Evolutionary conservation across 2,329 filamentous ascomycete species (phyloP), one percentile per base, ranked within the genome.

Genomic region (Zasmidium angulare): DNA sequence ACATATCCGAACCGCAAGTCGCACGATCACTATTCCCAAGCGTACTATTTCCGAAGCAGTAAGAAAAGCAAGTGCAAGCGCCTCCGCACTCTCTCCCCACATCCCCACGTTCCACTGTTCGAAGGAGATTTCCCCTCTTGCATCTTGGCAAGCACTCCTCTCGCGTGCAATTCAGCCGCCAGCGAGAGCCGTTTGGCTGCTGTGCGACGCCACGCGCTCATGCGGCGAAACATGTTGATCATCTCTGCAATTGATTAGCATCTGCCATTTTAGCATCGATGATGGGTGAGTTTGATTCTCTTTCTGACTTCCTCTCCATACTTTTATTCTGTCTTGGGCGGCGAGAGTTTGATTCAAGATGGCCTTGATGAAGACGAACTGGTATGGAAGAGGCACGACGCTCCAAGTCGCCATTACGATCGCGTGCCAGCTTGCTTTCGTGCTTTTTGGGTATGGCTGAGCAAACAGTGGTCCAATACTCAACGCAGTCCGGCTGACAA

Each of bases 351-450:
- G 4, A 17, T 3, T 51, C 53, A 60, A 55, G 3, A 59, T 63
- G 62, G 49, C 56, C 56, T 62, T 58, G 17, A 12, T 29, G 21
- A 24, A 71, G 46, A 55, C 59, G 31, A 71, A 72, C 22, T 31
- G 68, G 23, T 74, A 72, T 46, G 69, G 71, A 11, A 58, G 69
- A 11, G 72, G 71, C 31, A 60, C 61, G 29, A 59, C 56, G 22
- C 63, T 73, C 17, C 68, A 68, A 21, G 63, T 66, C 26, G 70
- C 72, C 9, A 72, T 74, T 29, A 71, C 67, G 47, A 60, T 72
- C 9, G 63, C 63, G 22, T 72, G 71, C 58, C 69, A 72, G 59
- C 64, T 68, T 46, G 66, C 68, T 2, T 73, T 73, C 55, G 64
- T 74, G n/a, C 60, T 74, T 1, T 73, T 73, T 49, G 70, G 70